Evolutionary conservation across 352 stramenopile species (phyloP).

Genomic region (Peronospora tabacina): DNA sequence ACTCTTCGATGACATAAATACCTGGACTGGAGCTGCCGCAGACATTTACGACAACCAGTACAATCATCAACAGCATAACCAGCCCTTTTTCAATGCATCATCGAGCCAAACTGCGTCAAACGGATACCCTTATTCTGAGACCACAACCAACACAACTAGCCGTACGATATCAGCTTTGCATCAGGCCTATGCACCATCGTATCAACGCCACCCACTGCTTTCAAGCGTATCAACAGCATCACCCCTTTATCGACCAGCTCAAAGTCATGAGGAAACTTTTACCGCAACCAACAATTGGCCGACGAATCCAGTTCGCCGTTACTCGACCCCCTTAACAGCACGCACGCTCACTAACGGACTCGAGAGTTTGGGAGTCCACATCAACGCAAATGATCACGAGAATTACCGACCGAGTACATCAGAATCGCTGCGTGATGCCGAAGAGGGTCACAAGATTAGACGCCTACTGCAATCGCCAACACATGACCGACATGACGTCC

Average conservation of each 20-base stretch:
- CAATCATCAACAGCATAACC: constrained; percentile 17
- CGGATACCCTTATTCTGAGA: constrained; percentile 17
- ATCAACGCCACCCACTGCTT: constrained; percentile 14
- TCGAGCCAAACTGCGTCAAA: constrained; percentile 4
- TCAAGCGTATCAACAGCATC: constrained; percentile 6
- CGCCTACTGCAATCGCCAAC: constrained; percentile 20
- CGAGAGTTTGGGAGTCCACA: background rate
- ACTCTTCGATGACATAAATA: constrained; percentile 36
- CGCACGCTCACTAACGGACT: constrained; percentile 3
- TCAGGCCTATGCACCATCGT: constrained; percentile 13
- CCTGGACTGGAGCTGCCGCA: constrained; percentile 12
- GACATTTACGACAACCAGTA: constrained; percentile 21
- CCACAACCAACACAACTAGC: background rate
- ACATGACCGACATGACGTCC: constrained; percentile 5
- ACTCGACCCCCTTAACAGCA: constrained; percentile 12
- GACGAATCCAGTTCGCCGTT: constrained; percentile 9
- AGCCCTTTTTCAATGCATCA: constrained; percentile 21
- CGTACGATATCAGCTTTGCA: constrained; percentile 8
- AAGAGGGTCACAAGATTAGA: constrained; percentile 13
- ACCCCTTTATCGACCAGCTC: constrained; percentile 16
- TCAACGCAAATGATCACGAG: background rate
- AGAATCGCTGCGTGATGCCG: constrained; percentile 2
- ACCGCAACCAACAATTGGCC: constrained; percentile 9
- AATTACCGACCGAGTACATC: constrained; percentile 2
- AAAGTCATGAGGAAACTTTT: constrained; percentile 13